Conservation (phyloP, 225 moss, liverwort and hornwort genomes). For the Bryum argenteum region DNA sequence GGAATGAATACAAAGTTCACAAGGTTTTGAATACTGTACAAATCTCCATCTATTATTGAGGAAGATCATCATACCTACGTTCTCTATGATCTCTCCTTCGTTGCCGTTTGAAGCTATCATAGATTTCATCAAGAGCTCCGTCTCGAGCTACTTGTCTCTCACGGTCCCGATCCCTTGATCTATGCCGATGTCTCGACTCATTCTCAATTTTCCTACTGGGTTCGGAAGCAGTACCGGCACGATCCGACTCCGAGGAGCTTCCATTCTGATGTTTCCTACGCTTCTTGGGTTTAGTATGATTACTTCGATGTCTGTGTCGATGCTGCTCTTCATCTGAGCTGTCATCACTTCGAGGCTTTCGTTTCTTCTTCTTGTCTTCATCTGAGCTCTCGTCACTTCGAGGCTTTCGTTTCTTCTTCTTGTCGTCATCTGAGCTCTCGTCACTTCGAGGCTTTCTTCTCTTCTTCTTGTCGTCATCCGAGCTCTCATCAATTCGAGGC, state of each 20-base stretch:
- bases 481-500: slow-evolving; percentile 20
- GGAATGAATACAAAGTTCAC: neutral
- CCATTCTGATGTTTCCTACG: slow-evolving; percentile 29
- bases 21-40: slow-evolving; percentile 32
- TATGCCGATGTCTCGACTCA: slow-evolving; percentile 28
- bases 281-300: slow-evolving; percentile 22
- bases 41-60: neutral
- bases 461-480: slow-evolving; percentile 26
- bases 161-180: slow-evolving; percentile 18
- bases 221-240: slow-evolving; percentile 15
- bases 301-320: slow-evolving; percentile 32
- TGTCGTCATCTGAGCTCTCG: too few species aligned
- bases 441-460: too few species aligned
- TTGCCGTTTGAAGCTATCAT: slow-evolving; percentile 43
- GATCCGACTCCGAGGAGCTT: slow-evolving; percentile 36
- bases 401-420: slow-evolving; percentile 39
- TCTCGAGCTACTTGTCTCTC: slow-evolving; percentile 28
- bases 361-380: slow-evolving; percentile 31
- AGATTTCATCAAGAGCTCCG: slow-evolving; percentile 40
- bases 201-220: slow-evolving; percentile 26
- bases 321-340: slow-evolving; percentile 35
- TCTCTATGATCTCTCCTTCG: slow-evolving; percentile 31
- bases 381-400: neutral
- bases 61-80: slow-evolving; percentile 23
- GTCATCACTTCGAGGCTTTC: slow-evolving; percentile 30